Evolutionary conservation across 257 asterid species (phyloP), one percentile per base, ranked within the genome.

Genomic region (Osmanthus fragrans): DNA sequence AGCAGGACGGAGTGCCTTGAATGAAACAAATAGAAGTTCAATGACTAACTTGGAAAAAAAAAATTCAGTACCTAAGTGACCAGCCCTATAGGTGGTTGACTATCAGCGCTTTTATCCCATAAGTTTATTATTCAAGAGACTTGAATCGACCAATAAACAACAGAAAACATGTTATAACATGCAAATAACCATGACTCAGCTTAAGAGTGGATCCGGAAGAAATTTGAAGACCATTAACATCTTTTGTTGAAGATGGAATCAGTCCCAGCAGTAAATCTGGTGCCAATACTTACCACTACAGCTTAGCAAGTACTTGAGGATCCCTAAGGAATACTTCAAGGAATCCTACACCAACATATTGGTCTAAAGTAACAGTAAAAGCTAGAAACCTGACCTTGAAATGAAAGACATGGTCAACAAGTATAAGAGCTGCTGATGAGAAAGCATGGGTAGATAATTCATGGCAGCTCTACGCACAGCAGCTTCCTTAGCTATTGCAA

Each of bases 381-480:
- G 85, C 73, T 36, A 70, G 73, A 39, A 76, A 71, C 54, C 85
- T 75, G 65, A 93, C 99, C 98, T 93, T 80, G 99, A 85, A 84
- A 93, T 78, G 85, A 96, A 95, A 75, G 99, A 96, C 97, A 96
- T 93, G 56, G 98, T 93, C 91, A 96, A 86, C 85, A 96, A 84
- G 88, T 92, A 90, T 65, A 96, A 81, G 84, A 96, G 85, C 79
- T 96, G 99, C 86, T 96, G 99, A 81, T 96, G 99, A 77, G 99
- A 96, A 79, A 96, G 99, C 99, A 96, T 96, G 76, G 99, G 99
- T 85, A 93, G 97, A 85, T 81, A 90, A 88, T 92, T 93, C 99
- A 96, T 96, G 74, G 92, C 98, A 86, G 99, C 97, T 86, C 99
- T 87, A 39, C 98, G 97, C 72, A 93, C 91, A 76, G 98, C 99